Evolutionary conservation across 768 basidiomycete species (phyloP).

Genomic region (Amanita brunnescens): DNA sequence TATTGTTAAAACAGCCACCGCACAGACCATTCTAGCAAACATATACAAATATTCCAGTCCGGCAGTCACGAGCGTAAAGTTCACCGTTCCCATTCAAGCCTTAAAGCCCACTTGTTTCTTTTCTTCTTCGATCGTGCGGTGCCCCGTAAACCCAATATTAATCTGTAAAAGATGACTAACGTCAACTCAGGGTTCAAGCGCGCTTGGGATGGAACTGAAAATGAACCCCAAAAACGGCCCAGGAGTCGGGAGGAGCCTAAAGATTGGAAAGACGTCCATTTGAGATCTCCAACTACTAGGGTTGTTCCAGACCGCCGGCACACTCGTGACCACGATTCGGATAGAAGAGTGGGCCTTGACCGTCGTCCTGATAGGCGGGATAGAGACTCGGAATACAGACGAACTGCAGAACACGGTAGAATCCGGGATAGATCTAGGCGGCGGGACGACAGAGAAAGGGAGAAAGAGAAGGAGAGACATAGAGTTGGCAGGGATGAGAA

Average conservation of each 20-base stretch:
- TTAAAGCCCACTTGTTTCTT: constrained; percentile 11
- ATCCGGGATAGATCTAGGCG: constrained; percentile 11
- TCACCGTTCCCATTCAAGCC: not conserved
- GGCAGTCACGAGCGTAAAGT: not conserved
- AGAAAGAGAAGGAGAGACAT: constrained; percentile 15
- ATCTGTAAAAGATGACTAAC: constrained; percentile 62
- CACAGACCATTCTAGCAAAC: not conserved
- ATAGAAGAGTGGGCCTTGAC: constrained; percentile 19
- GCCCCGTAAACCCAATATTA: constrained; percentile 54
- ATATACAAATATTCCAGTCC: not conserved
- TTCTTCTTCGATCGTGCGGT: constrained; percentile 65
- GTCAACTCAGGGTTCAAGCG: constrained; percentile 78
- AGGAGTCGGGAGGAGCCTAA: constrained; percentile 47
- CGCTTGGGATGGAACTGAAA: constrained; percentile 52
- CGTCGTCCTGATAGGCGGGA: constrained; percentile 28
- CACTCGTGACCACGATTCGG: constrained; percentile 19
- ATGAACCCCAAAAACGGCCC: constrained; percentile 44
- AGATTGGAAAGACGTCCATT: constrained; percentile 65
- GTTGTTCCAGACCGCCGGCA: constrained; percentile 22
- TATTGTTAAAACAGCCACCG: not conserved
- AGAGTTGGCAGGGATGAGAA: constrained; percentile 21
- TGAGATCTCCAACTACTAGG: constrained; percentile 31
- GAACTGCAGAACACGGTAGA: constrained; percentile 11
- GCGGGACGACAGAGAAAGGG: constrained; percentile 16
- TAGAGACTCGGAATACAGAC: constrained; percentile 21